Percentiles rank a stretch among this genome's conserved stretches.
These are phyloP conservation scores for Biscutella auriculata DNA, from an alignment of 441 rosid species.

Conservation along the genomic window DNA sequence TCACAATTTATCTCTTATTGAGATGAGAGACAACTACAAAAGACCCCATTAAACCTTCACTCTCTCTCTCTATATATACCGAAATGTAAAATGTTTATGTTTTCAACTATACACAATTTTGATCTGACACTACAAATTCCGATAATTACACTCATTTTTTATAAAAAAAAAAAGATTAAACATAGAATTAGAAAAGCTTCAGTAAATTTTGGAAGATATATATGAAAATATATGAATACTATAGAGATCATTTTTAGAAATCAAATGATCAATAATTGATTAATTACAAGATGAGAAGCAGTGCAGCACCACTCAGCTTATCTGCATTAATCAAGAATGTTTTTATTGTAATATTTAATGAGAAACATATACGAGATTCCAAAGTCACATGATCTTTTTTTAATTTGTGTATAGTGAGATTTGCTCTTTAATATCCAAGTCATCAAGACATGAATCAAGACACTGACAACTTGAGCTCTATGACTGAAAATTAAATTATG, in stretches of 20 bases:
- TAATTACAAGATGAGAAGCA: too few relatives aligned
- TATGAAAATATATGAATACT: not conserved
- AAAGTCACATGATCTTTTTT: not conserved
- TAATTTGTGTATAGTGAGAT: not conserved
- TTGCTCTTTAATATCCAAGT: too few relatives aligned
- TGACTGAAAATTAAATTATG: too few relatives aligned
- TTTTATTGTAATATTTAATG: not conserved
- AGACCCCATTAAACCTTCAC: not conserved
- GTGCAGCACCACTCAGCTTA: not conserved
- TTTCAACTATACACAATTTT: not conserved
- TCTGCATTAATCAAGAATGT: conserved; percentile 2
- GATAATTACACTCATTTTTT: too few relatives aligned
- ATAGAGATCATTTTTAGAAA: not conserved
- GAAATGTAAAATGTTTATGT: too few relatives aligned
- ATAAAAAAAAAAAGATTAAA: not conserved
- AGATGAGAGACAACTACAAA: too few relatives aligned
- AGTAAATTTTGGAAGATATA: not conserved
- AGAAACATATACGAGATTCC: not conserved
- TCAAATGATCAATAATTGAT: not conserved
- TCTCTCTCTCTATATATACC: too few relatives aligned
- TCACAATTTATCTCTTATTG: too few relatives aligned
- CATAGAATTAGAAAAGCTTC: not conserved
- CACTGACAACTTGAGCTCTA: too few relatives aligned
- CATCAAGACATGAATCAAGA: too few relatives aligned
- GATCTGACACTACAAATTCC: too few relatives aligned